Conservation (phyloP, 176 grass and related monocot species). For the Musa troglodytarum region DNA sequence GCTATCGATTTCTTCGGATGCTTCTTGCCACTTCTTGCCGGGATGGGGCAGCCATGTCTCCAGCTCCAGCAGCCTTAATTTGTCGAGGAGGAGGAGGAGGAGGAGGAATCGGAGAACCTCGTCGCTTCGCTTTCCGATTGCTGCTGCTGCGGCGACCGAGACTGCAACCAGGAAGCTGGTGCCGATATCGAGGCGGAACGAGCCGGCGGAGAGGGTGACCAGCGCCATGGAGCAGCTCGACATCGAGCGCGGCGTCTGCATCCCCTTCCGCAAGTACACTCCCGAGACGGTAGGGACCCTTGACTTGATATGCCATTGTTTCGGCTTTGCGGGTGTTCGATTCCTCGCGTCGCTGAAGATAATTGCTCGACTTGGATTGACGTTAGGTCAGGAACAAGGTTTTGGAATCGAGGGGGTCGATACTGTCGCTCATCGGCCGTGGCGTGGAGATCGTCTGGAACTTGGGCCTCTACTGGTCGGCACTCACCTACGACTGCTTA, state of each 20-base stretch:
- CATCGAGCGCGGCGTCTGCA: conserved; percentile 89
- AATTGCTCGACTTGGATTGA: conserved; percentile 4
- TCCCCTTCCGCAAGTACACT: conserved; percentile 81
- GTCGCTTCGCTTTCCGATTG: conserved; percentile 31
- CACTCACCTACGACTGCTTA: conserved; percentile 73
- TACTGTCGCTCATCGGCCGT: conserved; percentile 66
- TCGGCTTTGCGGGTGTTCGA: not conserved
- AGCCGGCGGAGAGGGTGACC: conserved; percentile 27
- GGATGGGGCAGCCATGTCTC: conserved; percentile 2
- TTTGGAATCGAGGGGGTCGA: conserved; percentile 80
- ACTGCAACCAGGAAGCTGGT: conserved; percentile 25
- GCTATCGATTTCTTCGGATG: conserved; percentile 29
- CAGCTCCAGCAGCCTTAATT: not conserved
- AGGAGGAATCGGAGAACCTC: conserved; percentile 18
- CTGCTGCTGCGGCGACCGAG: conserved; percentile 26
- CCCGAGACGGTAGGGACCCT: conserved; percentile 50
- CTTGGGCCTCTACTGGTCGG: conserved; percentile 85
- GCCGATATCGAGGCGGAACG: conserved; percentile 28
- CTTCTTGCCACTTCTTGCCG: conserved; percentile 7
- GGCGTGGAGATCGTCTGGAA: conserved; percentile 92
- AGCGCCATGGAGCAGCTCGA: conserved; percentile 95
- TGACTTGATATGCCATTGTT: not conserved
- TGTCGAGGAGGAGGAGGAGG: not conserved
- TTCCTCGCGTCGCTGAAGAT: not conserved
- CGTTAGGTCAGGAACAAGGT: conserved; percentile 87